Conservation (phyloP, 305 asterid genomes). For the Solanum hybrid region DNA sequence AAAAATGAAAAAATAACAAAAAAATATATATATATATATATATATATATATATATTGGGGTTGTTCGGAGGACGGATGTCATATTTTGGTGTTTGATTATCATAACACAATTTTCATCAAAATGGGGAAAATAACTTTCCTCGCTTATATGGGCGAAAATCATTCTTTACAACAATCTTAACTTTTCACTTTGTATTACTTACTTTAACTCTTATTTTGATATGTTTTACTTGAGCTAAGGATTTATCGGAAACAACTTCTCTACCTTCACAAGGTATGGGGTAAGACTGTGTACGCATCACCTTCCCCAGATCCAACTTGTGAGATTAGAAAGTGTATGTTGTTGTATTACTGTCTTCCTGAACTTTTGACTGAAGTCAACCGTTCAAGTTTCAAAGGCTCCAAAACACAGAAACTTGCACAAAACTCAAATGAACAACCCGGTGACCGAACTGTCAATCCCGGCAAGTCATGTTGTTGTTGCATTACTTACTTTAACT, state of each 20-base stretch:
- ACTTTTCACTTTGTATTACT: background rate
- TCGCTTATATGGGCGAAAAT: background rate
- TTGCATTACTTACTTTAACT: background rate
- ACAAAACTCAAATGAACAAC: background rate
- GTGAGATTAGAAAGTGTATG: background rate
- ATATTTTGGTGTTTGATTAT: background rate
- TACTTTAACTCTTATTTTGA: background rate
- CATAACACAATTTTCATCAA: background rate
- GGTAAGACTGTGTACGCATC: background rate
- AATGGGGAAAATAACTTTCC: background rate
- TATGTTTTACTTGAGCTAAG: background rate
- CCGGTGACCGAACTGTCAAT: rapidly evolving
- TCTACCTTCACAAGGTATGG: background rate
- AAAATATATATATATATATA: too few species aligned
- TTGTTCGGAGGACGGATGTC: background rate
- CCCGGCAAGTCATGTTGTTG: background rate
- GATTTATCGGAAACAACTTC: background rate
- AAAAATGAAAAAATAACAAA: too few species aligned
- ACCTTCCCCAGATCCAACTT: background rate
- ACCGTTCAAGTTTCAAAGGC: background rate
- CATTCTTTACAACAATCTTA: background rate
- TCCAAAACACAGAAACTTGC: background rate
- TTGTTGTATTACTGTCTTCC: background rate
- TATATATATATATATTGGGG: background rate
- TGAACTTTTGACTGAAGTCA: background rate